Base-by-base conservation (phyloP, 2,329 filamentous ascomycete species). In the Fusarium liriodendri region DNA sequence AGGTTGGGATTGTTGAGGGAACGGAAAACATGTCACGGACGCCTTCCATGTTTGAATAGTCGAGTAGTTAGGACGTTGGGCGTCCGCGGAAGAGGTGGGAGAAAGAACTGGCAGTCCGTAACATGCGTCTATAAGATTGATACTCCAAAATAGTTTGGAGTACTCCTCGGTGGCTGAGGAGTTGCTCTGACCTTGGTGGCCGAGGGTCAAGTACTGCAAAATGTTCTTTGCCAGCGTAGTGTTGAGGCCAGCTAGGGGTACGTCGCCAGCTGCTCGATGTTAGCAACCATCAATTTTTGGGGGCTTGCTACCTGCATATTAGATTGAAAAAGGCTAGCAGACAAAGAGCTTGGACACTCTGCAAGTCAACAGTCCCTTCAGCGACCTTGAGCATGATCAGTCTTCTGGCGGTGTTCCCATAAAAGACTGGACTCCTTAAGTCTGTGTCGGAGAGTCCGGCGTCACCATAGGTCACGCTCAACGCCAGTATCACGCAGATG, bases 301-400 rank as follows among this genome's bases (percentile, higher is more conserved):
- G n/a, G n/a, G n/a, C n/a, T n/a, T n/a, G n/a, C n/a, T n/a, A n/a
- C n/a, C n/a, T n/a, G n/a, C n/a, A n/a, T n/a, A n/a, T n/a, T n/a
- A n/a, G n/a, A 52, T 64, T 72, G 0, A 67, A 72, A 2, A 70
- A 74, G 1, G 66, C 66, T 6, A 74, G 2, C 0, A 74, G 59
- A 0, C 72, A 74, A 0, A 74, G 32, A 2, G 58, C 47, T 18
- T 75, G 72, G 0, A 63, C 50, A n/a, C 27, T 65, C 6, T 50
- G 47, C 5, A 72, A 32, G 1, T 62, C 35, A 1, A 70, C 40
- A 11, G 5, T 65, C 1, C 72, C 72, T 11, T 70, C 66, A 0
- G 69, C 72, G 2, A 74, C 25, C 6, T 66, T 63, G 1, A 75
- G 60, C 72, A 74, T 75, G 6, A 62, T 25, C 0, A 52, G 22